Evolutionary conservation across 2,329 filamentous ascomycete genomes (phyloP).

Genomic region (Colletotrichum tropicale): DNA sequence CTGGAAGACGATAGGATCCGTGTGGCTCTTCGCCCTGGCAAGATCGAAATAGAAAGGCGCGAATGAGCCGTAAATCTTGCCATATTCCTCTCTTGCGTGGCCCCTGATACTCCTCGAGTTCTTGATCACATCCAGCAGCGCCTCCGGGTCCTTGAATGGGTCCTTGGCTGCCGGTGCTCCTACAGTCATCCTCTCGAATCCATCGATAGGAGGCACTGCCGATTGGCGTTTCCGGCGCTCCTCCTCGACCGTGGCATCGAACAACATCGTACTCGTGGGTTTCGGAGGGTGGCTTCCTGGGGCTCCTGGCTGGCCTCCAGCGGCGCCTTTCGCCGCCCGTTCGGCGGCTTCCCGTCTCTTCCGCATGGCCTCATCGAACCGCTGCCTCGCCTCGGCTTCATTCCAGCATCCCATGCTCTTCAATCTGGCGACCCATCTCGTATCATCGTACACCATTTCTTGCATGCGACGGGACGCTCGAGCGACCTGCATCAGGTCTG

Average conservation of each 20-base stretch:
- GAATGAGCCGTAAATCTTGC: slow-evolving; percentile 85
- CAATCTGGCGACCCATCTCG: slow-evolving; percentile 87
- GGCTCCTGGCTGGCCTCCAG: slow-evolving; percentile 18
- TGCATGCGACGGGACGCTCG: slow-evolving; percentile 84
- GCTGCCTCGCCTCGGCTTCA: slow-evolving; percentile 80
- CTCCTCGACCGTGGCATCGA: slow-evolving; percentile 75
- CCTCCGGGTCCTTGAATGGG: slow-evolving; percentile 62
- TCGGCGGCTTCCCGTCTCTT: slow-evolving; percentile 61
- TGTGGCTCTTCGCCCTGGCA: slow-evolving; percentile 70
- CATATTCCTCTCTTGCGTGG: slow-evolving; percentile 86
- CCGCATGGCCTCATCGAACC: slow-evolving; percentile 75
- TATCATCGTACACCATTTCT: slow-evolving; percentile 99
- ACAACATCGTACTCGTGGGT: slow-evolving; percentile 63
- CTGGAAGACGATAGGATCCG: slow-evolving; percentile 84
- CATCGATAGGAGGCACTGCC: slow-evolving; percentile 53
- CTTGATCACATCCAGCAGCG: slow-evolving; percentile 72
- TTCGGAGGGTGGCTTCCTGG: slow-evolving; percentile 22
- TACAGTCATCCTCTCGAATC: slow-evolving; percentile 80
- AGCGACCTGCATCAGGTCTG: slow-evolving; percentile 86
- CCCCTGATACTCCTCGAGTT: slow-evolving; percentile 80
- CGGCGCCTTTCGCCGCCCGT: slow-evolving; percentile 27
- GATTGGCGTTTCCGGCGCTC: slow-evolving; percentile 52
- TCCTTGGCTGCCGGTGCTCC: slow-evolving; percentile 44
- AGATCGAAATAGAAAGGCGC: slow-evolving; percentile 90
- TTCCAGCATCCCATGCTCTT: slow-evolving; percentile 92